Base-by-base conservation (phyloP, 2,329 filamentous ascomycete species). In the Scedosporium aurantiacum region DNA sequence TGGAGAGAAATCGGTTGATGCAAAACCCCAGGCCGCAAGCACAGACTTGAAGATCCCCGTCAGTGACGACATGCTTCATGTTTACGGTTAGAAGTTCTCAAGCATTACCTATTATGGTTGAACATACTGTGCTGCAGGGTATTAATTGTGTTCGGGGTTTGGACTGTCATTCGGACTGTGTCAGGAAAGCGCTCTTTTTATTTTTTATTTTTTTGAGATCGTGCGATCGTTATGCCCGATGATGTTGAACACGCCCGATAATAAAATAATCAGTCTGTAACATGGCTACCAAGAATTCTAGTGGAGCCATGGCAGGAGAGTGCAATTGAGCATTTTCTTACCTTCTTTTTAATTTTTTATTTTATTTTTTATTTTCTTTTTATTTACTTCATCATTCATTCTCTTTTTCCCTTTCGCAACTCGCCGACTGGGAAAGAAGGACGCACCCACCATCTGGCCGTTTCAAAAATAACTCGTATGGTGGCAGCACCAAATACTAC, bases 31-130 rank as follows among this genome's bases (percentile, higher is more conserved):
- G 50, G 50, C 50, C 50, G 50, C 23, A 23, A 27, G 50, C 50
- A 54, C 50, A 54, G 50, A 54, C 50, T 28, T 54, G 50, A 54
- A 54, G 50, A 54, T 54, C 50, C 50, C 50, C 50, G 50, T 54
- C 50, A 27, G 50, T 54, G 50, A 54, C 50, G 50, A 54, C 50
- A 54, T 54, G 50, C 50, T 27, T 54, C 50, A 25, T 23, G 23
- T 23, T 23, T 23, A 16, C 23, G 50, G 50, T 54, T 54, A 54
- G 18, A 54, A 54, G 5, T 23, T 54, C 50, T 54, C 50, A 54
- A 54, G 23, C 12, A 54, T 54, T 54, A 21, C 50, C 50, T 21
- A 27, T 54, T 28, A 12, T 10, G 50, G 50, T 54, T 23, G 18
- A 27, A 23, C 50, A 23, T 23, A 54, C 50, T 54, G 12, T 54